Evolutionary conservation across 768 basidiomycete genomes (phyloP).

Genomic region (Austroboletus eburneus): DNA sequence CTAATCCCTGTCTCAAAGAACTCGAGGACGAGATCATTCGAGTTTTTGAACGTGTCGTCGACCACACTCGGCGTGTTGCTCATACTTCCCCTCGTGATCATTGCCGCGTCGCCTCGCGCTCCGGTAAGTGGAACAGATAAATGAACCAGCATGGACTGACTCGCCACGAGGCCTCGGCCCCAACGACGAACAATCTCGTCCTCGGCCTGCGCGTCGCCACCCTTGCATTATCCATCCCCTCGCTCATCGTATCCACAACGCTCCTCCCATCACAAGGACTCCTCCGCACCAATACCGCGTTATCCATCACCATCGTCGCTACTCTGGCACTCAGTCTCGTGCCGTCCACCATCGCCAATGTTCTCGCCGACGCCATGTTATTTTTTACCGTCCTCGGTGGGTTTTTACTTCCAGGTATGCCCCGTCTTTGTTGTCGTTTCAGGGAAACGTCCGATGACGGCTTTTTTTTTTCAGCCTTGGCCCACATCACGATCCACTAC

Average conservation of each 20-base stretch:
- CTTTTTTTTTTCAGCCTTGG: constrained; percentile 48
- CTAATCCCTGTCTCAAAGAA: constrained; percentile 32
- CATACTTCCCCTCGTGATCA: constrained; percentile 55
- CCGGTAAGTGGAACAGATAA: constrained; percentile 35
- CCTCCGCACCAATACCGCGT: constrained; percentile 42
- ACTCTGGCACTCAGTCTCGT: constrained; percentile 45
- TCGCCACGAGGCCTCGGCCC: constrained; percentile 5
- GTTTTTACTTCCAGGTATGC: constrained; percentile 59
- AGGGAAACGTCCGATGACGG: background rate
- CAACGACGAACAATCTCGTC: constrained; percentile 6
- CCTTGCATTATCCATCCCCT: constrained; percentile 57
- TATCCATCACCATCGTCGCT: constrained; percentile 38
- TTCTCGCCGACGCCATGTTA: constrained; percentile 47
- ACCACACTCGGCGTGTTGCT: constrained; percentile 45
- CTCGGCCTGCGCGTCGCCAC: constrained; percentile 45
- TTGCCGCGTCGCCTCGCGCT: constrained; percentile 41
- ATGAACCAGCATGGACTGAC: constrained; percentile 15
- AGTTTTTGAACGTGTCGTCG: constrained; percentile 49
- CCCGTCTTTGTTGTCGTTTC: background rate
- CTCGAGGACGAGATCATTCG: constrained; percentile 53
- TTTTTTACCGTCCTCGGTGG: constrained; percentile 51
- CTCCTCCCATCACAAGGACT: constrained; percentile 44
- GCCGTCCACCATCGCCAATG: constrained; percentile 34
- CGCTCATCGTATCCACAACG: constrained; percentile 53
- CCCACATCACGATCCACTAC: constrained; percentile 81